phyloP scores from a whole-genome alignment of 495 filamentous ascomycete genomes.

The Penicillium diatomitis region DNA sequence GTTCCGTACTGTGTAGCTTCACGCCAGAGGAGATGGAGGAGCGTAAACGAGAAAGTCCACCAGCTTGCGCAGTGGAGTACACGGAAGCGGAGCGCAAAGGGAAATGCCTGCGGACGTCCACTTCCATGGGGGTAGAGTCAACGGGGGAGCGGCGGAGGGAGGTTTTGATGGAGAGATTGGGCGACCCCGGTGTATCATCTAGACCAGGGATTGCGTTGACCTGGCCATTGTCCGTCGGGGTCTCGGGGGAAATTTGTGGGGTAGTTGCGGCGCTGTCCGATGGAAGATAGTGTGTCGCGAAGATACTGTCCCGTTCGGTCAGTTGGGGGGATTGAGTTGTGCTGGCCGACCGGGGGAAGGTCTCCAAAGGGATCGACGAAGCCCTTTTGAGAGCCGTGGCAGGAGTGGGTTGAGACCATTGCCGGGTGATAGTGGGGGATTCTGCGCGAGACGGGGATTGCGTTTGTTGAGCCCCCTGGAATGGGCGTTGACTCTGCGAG shows the following conservation, averaged over 20 bases:
- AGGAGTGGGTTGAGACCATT: constrained; percentile 26
- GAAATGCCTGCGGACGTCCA: constrained; percentile 34
- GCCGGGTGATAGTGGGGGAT: constrained; percentile 27
- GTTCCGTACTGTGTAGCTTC: constrained; percentile 15
- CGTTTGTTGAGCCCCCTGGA: constrained; percentile 23
- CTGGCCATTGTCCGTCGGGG: constrained; percentile 23
- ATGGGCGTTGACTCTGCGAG: constrained; percentile 27
- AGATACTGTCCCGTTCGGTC: constrained; percentile 56
- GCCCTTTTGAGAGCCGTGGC: constrained; percentile 31
- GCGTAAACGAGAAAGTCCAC: constrained; percentile 20
- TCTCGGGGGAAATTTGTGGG: constrained; percentile 39
- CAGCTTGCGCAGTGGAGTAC: constrained; percentile 21
- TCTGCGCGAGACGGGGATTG: constrained; percentile 33
- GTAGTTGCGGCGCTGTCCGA: constrained; percentile 40
- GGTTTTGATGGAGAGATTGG: constrained; percentile 29
- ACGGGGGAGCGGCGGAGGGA: constrained; percentile 24
- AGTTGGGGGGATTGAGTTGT: constrained; percentile 39
- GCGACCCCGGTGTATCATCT: constrained; percentile 27
- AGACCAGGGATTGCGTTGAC: constrained; percentile 20
- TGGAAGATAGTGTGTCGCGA: constrained; percentile 50
- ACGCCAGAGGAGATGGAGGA: constrained; percentile 21
- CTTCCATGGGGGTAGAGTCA: constrained; percentile 35
- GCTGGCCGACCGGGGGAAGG: constrained; percentile 15
- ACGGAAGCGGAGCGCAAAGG: constrained; percentile 24
- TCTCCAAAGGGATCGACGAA: constrained; percentile 21